These are phyloP conservation scores for Phaeotremella skinneri DNA, from an alignment of 768 basidiomycete species.

Conservation along the genomic window DNA sequence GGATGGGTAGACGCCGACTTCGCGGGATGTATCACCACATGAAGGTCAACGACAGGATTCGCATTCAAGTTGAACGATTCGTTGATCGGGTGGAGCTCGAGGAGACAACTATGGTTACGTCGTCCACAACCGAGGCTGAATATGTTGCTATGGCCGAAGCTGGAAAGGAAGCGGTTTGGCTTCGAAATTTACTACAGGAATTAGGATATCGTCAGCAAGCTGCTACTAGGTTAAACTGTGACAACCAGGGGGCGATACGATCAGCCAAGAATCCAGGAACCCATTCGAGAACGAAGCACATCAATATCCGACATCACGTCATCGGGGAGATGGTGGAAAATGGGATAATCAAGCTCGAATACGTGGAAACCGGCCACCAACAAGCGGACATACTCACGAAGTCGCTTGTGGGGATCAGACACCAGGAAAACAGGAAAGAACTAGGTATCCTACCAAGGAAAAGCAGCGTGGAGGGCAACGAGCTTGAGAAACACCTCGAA, in stretches of 20 bases:
- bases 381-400: slow-evolving; percentile 55
- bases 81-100: slow-evolving; percentile 54
- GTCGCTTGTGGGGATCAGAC: background rate
- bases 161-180: slow-evolving; percentile 53
- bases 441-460: background rate
- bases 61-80: slow-evolving; percentile 50
- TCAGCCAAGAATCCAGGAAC: slow-evolving; percentile 50
- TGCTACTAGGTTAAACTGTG: slow-evolving; percentile 28
- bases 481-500: background rate
- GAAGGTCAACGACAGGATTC: slow-evolving; percentile 51
- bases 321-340: slow-evolving; percentile 49
- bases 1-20: background rate
- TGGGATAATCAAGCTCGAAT: slow-evolving; percentile 37
- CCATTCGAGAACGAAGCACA: slow-evolving; percentile 55
- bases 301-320: slow-evolving; percentile 54
- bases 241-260: slow-evolving; percentile 54
- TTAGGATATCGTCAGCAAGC: slow-evolving; percentile 4
- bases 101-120: slow-evolving; percentile 54
- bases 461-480: background rate
- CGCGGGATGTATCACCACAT: slow-evolving; percentile 6
- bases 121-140: slow-evolving; percentile 56
- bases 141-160: slow-evolving; percentile 54
- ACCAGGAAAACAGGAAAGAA: background rate
- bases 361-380: slow-evolving; percentile 51
- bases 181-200: slow-evolving; percentile 27